Evolutionary conservation across 495 filamentous ascomycete species (phyloP).

Genomic region (Parathielavia appendiculata): DNA sequence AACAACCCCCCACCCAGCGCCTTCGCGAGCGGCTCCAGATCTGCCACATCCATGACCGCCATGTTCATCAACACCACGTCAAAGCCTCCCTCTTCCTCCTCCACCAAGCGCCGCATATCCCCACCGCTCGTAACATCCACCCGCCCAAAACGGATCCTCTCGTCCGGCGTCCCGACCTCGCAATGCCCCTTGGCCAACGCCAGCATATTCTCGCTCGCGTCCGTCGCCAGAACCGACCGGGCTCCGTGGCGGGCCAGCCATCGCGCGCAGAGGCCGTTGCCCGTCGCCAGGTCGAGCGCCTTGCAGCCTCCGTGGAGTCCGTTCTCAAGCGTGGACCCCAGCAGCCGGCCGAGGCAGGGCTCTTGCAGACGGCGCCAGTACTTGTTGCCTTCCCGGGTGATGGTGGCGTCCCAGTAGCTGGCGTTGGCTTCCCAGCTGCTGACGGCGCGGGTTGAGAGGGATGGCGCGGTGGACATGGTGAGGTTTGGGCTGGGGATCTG

Average conservation of each 20-base stretch:
- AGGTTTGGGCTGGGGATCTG: neutral
- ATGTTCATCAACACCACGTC: constrained; percentile 40
- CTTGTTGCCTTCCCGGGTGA: constrained; percentile 37
- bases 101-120: constrained; percentile 26
- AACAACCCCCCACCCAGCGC: constrained; percentile 32
- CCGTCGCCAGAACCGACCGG: constrained; percentile 34
- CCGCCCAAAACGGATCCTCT: constrained; percentile 20
- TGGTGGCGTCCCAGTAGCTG: constrained; percentile 33
- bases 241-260: constrained; percentile 32
- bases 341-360: constrained; percentile 33
- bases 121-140: constrained; percentile 35
- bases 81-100: constrained; percentile 22
- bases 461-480: constrained; percentile 1
- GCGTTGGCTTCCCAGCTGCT: constrained; percentile 36
- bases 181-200: constrained; percentile 22
- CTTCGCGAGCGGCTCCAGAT: constrained; percentile 31
- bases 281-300: constrained; percentile 40
- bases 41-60: constrained; percentile 44
- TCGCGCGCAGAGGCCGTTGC: constrained; percentile 40
- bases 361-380: constrained; percentile 37
- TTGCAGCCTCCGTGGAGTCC: constrained; percentile 14
- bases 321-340: constrained; percentile 22
- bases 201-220: constrained; percentile 34
- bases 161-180: neutral
- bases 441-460: constrained; percentile 18